Conservation (phyloP, 2,329 filamentous ascomycete genomes). For the Neoscytalidium dimidiatum region DNA sequence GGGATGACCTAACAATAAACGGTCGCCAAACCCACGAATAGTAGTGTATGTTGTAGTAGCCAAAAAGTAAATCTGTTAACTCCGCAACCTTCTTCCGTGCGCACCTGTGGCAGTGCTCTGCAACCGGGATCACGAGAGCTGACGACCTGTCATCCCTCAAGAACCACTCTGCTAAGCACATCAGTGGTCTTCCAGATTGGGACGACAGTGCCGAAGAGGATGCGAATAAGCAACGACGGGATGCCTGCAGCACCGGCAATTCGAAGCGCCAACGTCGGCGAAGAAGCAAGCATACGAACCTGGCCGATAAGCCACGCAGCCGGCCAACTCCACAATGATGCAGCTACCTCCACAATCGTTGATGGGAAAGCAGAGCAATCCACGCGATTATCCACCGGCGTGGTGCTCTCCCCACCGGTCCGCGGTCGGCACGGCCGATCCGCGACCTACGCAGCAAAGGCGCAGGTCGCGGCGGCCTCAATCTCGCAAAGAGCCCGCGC, state of each 20-base stretch:
- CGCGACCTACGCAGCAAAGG: neutral
- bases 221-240: neutral
- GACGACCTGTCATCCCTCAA: too few relatives aligned
- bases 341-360: neutral
- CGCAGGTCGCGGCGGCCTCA: neutral
- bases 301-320: neutral
- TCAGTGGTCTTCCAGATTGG: neutral
- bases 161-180: too few relatives aligned
- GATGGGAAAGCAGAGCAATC: neutral
- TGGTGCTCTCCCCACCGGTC: neutral
- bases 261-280: neutral
- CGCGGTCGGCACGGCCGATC: neutral
- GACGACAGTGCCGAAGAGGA: neutral
- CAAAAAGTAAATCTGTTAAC: neutral
- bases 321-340: slow-evolving; percentile 4
- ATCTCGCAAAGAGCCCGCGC: neutral
- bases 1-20: neutral
- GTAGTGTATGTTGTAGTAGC: slow-evolving; percentile 11
- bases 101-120: neutral
- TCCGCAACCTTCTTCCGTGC: neutral
- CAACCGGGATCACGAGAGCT: too few relatives aligned
- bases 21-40: slow-evolving; percentile 8
- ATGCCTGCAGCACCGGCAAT: neutral
- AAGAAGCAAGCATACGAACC: slow-evolving; percentile 2
- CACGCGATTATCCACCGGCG: slow-evolving; percentile 2